Base-by-base conservation (phyloP, 257 asterid species). In the Forsythia viridissima region DNA sequence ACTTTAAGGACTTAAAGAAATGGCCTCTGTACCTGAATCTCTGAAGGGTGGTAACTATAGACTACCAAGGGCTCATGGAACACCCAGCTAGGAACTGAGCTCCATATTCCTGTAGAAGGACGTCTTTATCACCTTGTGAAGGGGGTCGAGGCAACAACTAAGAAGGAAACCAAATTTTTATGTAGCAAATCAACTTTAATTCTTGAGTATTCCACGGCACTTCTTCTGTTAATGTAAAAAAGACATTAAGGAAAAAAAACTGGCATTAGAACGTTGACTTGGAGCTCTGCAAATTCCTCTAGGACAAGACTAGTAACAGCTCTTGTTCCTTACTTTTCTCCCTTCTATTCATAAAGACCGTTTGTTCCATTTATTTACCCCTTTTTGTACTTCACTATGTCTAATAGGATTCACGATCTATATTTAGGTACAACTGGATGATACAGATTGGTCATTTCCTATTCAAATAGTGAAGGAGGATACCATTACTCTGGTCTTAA, bases 391-490 rank as follows among this genome's bases (percentile, higher is more conserved):
- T 46, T 78, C 59, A 8, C 66, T 13, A 41, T 18, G n/a, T 59
- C 37, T 79, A 30, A 76, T 70, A 34, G 39, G 71, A 21, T 59
- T 63, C 16, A 71, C 85, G 79, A 52, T 77, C 55, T 66, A 75
- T 85, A 78, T 83, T 70, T 82, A 95, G 99, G 96, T 93, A 51
- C 92, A 88, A 20, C 78, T 93, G 84, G 90, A 85, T 78, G 96
- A 90, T 87, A 91, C 99, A 67, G 92, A 89, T 73, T 95, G 99
- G 99, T 91, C 99, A 74, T 92, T 89, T 87, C 99, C 99, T 82
- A 81, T 91, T 82, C 90, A 90, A 86, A 91, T 95, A 77, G 78
- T 82, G 78, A 93, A 93, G 93, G 99, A 95, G 92, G 99, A 91
- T 81, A 87, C 97, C 38, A 20, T 95, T 85, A 84, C 82, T 79